These are phyloP conservation scores for Lasiodiplodia citricola DNA, from an alignment of 2,329 filamentous ascomycete genomes.

Conservation along the genomic window DNA sequence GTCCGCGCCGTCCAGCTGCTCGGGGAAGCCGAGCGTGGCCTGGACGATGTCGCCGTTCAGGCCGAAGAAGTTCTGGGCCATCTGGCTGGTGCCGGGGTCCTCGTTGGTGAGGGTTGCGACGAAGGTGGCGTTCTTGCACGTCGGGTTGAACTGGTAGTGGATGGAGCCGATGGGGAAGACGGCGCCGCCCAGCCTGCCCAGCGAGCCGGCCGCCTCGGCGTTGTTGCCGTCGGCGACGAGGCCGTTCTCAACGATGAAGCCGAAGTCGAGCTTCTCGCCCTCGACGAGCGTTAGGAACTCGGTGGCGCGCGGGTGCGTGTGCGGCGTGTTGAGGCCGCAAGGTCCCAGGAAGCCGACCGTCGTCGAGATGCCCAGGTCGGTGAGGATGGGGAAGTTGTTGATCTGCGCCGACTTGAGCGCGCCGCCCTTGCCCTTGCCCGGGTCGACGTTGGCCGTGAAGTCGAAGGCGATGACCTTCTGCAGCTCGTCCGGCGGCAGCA, in stretches of 20 bases:
- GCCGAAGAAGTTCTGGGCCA: constrained; percentile 53
- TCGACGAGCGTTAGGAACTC: constrained; percentile 54
- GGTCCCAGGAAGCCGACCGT: constrained; percentile 48
- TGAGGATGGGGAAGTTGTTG: constrained; percentile 47
- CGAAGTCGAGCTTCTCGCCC: constrained; percentile 47
- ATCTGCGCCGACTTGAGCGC: constrained; percentile 37
- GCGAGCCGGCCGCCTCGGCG: constrained; percentile 47
- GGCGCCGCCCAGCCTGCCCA: constrained; percentile 52
- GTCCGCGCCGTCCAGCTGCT: constrained; percentile 40
- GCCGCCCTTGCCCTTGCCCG: constrained; percentile 15
- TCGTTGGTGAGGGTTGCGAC: constrained; percentile 51
- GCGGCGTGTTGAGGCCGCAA: constrained; percentile 55
- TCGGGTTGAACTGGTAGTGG: constrained; percentile 57
- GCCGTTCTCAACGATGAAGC: constrained; percentile 55
- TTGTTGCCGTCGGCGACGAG: constrained; percentile 39
- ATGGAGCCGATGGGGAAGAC: constrained; percentile 54
- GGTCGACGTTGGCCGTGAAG: constrained; percentile 43
- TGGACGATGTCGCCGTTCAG: constrained; percentile 44
- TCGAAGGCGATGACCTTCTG: constrained; percentile 66
- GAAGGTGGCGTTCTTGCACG: constrained; percentile 51
- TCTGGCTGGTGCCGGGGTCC: constrained; percentile 49
- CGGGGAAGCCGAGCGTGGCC: constrained; percentile 46
- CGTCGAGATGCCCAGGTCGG: constrained; percentile 44
- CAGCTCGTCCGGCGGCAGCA: constrained; percentile 40
- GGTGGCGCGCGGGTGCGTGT: constrained; percentile 56